Evolutionary conservation across 2,329 filamentous ascomycete genomes (phyloP).

Genomic region (Rutstroemia sydowiana): DNA sequence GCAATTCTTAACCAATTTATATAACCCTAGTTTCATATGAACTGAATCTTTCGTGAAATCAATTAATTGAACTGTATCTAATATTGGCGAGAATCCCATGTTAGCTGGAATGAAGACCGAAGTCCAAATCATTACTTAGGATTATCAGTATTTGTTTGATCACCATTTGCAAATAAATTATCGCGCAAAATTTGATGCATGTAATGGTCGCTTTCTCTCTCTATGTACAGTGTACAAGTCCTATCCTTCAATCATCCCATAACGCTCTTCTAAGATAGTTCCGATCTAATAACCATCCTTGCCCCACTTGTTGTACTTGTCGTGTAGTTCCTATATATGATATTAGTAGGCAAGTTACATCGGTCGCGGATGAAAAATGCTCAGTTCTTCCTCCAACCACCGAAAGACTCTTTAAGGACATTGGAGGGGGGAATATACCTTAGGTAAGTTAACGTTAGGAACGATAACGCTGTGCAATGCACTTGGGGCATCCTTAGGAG

Average conservation of each 20-base stretch:
- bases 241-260: constrained; percentile 1
- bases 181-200: background rate
- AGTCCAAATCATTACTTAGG: too few species aligned
- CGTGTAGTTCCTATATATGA: constrained; percentile 67
- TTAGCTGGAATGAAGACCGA: too few species aligned
- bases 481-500: constrained; percentile 84
- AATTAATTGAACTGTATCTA: too few species aligned
- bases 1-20: background rate
- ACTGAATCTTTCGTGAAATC: too few species aligned
- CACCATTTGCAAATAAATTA: background rate
- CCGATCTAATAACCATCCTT: constrained; percentile 68
- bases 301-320: constrained; percentile 99
- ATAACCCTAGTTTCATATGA: too few species aligned
- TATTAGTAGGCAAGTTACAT: constrained; percentile 10
- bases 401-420: background rate
- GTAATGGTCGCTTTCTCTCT: constrained; percentile 1
- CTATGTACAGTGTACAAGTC: constrained; percentile 25
- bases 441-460: constrained; percentile 86
- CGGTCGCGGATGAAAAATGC: background rate
- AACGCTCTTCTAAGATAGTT: constrained; percentile 24
- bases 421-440: constrained; percentile 47
- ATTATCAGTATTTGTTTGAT: background rate
- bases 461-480: constrained; percentile 93
- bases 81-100: too few species aligned
- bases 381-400: background rate